Evolutionary conservation across 164 flowering plant genomes (phyloP), one percentile per base, ranked within the genome.

Genomic region (Buxus sempervirens): DNA sequence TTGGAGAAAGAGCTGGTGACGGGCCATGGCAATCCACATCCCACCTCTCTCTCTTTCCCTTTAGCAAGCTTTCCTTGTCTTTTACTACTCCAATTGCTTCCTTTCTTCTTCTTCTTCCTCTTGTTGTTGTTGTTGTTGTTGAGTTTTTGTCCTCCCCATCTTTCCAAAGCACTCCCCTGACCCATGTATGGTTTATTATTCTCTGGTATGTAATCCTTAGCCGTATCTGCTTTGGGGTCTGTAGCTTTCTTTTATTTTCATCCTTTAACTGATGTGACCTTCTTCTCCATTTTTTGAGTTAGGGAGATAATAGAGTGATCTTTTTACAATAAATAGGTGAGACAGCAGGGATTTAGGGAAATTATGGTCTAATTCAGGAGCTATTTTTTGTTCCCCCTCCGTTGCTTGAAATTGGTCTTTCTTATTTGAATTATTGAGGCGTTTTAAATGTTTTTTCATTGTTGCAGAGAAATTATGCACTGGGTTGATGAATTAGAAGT

Each of bases 21-120:
- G 83, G 84, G 77, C 79, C 82, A 77, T 69, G 69, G 75, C 67
- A 72, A 71, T 57, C 70, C 66, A 24, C 79, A 76, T 73, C 78
- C 63, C 7, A 66, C 77, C 60, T 63, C 62, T 77, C 64, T 62
- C 72, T 65, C 56, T 48, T 58, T 36, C 53, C 59, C 49, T 45
- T 22, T 49, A 55, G 20, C 60, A 26, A 27, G 49, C 67, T 67
- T 79, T 70, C 56, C 79, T 77, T 77, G 70, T 62, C 19, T 62
- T 64, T 71, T 65, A 78, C 80, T 72, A 24, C 70, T 53, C 45
- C 62, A 51, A 63, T 53, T 70, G 36, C 64, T 27, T 28, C 27
- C 67, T 59, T 63, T 63, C 67, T 72, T 64, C 58, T 55, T 63
- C 38, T 67, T 62, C 32, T 67, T 32, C 49, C 32, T 42, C 64